Evolutionary conservation across 2,329 filamentous ascomycete genomes (phyloP), one percentile per base, ranked within the genome.

Genomic region (Hysterium pulicare): DNA sequence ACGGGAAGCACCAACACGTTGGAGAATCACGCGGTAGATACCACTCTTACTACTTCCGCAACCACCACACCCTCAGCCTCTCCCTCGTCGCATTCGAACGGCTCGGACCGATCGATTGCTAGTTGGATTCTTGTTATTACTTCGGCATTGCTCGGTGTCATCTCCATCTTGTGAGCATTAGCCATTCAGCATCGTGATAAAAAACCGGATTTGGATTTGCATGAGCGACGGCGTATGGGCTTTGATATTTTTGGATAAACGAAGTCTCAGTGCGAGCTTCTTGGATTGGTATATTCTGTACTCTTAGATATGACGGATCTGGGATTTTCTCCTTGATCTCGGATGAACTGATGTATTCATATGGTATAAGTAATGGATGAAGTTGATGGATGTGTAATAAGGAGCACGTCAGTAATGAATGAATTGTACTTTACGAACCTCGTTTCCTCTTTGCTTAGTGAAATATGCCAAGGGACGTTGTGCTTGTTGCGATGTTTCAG

Each of bases 91-190:
- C 17, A 31, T 38, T 48, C 50, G 41, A 48, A 38, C 41, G 50
- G 17, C 22, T 23, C 48, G 22, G 41, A 41, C 22, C 47, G 41
- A 9, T 41, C 46, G n/a, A 37, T 51, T 24, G 47, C 41, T 33
- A 40, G 48, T 45, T 35, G 24, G 40, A 30, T 33, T 33, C 35
- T 47, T 48, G 45, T 54, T 36, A 45, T 50, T 44, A 42, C 50
- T 49, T 51, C 51, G 36, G 51, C 53, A 53, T 54, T 43, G 9
- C 23, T 54, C 41, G 49, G 54, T 41, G 49, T 33, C 32, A 11
- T 55, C 28, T 50, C 41, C 35, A 31, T 53, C 30, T 23, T 57
- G 48, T 57, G 50, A 51, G 46, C 34, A 40, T n/a, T 33, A 8
- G 9, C 8, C 16, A 22, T 13, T n/a, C 28, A 33, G 21, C 19